Conservation (phyloP, 345 rosid genomes). For the Schrenkiella parvula region DNA sequence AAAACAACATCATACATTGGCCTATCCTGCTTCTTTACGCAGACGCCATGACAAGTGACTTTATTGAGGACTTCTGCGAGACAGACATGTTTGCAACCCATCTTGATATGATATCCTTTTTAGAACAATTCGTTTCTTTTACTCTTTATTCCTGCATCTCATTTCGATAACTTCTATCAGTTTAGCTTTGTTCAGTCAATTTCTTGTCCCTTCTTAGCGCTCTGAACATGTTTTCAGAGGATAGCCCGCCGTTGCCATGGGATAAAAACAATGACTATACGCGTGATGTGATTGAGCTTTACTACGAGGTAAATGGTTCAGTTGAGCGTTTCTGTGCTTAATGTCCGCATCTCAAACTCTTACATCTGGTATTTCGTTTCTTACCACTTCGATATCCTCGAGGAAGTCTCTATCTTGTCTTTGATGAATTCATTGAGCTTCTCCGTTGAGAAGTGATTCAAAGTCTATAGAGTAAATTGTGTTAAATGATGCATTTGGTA, state of each 20-base stretch:
- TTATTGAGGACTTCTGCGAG: conserved; percentile 85
- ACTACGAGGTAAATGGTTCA: conserved; percentile 61
- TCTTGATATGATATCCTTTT: conserved; percentile 87
- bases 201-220: conserved; percentile 50
- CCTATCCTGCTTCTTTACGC: conserved; percentile 84
- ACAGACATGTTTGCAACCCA: conserved; percentile 75
- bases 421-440: background rate
- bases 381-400: background rate
- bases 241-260: conserved; percentile 70
- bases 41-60: conserved; percentile 90
- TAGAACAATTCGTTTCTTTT: background rate
- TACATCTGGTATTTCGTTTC: background rate
- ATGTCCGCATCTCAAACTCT: background rate
- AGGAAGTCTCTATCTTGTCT: background rate
- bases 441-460: background rate
- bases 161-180: background rate
- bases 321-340: background rate
- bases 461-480: background rate
- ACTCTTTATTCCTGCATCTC: background rate
- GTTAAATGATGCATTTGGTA: background rate
- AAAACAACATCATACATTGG: conserved; percentile 76
- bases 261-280: conserved; percentile 62
- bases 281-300: conserved; percentile 68
- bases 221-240: conserved; percentile 77
- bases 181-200: background rate